Percentiles rank a stretch among this genome's conserved stretches.
Conservation (phyloP, 495 filamentous ascomycete genomes). For the Penicillium bovifimosum region DNA sequence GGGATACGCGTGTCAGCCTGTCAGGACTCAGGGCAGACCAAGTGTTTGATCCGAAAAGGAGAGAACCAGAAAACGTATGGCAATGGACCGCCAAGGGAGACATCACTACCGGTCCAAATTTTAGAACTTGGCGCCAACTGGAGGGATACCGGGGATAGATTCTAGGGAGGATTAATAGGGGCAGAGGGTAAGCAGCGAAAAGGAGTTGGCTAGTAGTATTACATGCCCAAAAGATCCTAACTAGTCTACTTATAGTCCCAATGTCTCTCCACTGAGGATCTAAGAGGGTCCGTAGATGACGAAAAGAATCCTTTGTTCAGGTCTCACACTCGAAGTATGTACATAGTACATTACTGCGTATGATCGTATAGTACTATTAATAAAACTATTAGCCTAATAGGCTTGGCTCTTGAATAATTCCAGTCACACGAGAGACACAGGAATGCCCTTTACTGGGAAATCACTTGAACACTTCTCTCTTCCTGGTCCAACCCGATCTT, state of each 20-base stretch:
- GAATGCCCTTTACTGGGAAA: neutral
- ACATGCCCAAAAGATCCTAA: too few relatives aligned
- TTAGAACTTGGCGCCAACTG: neutral
- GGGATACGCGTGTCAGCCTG: too few relatives aligned
- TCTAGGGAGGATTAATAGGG: neutral
- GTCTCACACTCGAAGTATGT: neutral
- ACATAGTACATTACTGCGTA: too few relatives aligned
- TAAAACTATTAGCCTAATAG: neutral
- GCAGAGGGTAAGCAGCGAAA: neutral
- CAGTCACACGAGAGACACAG: neutral
- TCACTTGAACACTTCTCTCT: neutral
- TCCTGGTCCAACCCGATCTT: neutral
- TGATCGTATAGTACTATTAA: too few relatives aligned
- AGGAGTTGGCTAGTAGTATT: neutral
- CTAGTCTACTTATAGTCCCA: constrained; percentile 1
- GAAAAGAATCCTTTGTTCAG: neutral
- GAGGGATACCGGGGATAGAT: neutral
- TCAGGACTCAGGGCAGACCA: too few relatives aligned
- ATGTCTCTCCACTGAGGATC: constrained; percentile 14
- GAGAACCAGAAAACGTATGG: neutral
- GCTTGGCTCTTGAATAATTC: neutral
- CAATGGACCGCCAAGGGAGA: too few relatives aligned
- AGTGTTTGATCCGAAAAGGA: neutral
- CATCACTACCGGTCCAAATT: neutral
- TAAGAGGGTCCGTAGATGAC: constrained; percentile 11